Evolutionary conservation across 352 stramenopile genomes (phyloP), one percentile per base, ranked within the genome.

Genomic region (Thalassiosira hispida): DNA sequence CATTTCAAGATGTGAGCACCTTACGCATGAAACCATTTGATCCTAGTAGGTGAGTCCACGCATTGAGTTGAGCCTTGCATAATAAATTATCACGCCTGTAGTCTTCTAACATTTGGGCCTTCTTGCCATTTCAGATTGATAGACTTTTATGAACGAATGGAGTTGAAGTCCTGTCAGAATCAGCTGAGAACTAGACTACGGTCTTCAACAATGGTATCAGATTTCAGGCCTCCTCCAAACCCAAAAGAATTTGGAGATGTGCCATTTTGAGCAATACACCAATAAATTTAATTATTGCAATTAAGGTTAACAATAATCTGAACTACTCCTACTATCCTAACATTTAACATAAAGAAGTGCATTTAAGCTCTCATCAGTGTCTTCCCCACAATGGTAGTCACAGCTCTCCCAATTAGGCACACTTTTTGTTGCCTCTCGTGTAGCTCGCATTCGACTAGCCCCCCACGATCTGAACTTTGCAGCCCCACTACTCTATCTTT

Each of bases 391-490:
- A 79, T 51, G n/a, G 70, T 73, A 27, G 55, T 73, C 4, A 73
- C 20, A 25, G 70, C 61, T 22, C 55, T 57, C 6, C 70, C 70
- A 63, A 79, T 73, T 0, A 79, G 67, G 29, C 42, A 61, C 0
- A 79, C 70, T 56, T 33, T 67, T 27, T 66, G 22, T 27, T 79
- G 51, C 5, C 79, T 70, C 44, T 81, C 77, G 49, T 64, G 66
- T 16, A 92, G 42, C 22, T 72, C 60, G 64, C 87, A 92, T 77
- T 90, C 79, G 4, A 94, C 83, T 52, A 86, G 60, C 31, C 89
- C 89, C 59, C 71, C 77, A 52, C 89, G 62, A 46, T 81, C 53
- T 7, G 87, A 93, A 47, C 77, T 75, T 81, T 93, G 89, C 20
- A 81, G 67, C 12, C 84, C 89, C 64, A 89, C 25, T 2, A 94